Evolutionary conservation across 768 basidiomycete species (phyloP), one percentile per base, ranked within the genome.

Genomic region (Psilocybe subaeruginosa): DNA sequence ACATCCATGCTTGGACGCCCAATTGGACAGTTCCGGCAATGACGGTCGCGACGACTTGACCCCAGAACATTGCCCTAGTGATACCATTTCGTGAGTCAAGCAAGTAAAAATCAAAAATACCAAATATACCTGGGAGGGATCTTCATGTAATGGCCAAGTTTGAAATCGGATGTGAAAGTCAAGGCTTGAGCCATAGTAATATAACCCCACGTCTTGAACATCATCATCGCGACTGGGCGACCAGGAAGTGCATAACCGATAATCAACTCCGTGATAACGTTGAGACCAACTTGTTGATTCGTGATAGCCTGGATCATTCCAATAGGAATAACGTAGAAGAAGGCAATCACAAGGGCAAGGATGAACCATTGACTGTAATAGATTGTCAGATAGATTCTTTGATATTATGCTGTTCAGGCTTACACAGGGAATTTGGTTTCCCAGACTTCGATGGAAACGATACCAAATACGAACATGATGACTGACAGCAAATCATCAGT

Each of bases 201-300:
- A 66, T 90, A 91, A 33, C 91, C 90, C 80, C 81, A 91, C 0
- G 89, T 90, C 83, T 91, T 93, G 82, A 92, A 92, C 78, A 93
- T 77, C 91, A 93, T 92, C 81, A 86, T 91, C 0, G 92, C 91
- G 58, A 93, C 71, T 4, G 92, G 90, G 14, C 83, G 83, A 2
- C 93, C 92, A 11, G 92, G 93, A 45, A 91, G 80, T 27, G 82
- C 85, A 67, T 92, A 93, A 56, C 92, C 92, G 29, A 92, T 85
- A 63, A 94, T 86, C 43, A 93, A 77, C 73, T 94, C 92, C 3
- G 92, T 87, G 69, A 94, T 85, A 35, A 93, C 92, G 68, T 82
- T 85, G 57, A 89, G 78, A 46, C 86, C 88, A 55, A 92, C 80
- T 78, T 91, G 86, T 68, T 92, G 90, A 67, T 91, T 93, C 7